Evolutionary conservation across 2,329 filamentous ascomycete genomes (phyloP).

Genomic region (Aspergillus brasiliensis): DNA sequence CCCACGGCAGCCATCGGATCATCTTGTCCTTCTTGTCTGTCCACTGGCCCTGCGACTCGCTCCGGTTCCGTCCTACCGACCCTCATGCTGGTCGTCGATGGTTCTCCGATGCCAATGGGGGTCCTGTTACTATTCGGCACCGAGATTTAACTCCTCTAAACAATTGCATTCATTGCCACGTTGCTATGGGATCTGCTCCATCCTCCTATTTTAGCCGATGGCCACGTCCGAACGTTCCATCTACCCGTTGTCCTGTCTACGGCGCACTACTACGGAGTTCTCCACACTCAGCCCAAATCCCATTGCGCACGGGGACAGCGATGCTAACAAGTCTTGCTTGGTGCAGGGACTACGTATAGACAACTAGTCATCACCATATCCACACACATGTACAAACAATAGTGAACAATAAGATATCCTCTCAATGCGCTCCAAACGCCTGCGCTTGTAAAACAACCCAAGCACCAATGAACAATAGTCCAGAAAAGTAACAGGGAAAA

Average conservation of each 20-base stretch:
- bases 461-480: constrained; percentile 14
- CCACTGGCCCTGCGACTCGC: not conserved
- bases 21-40: not conserved
- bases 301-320: constrained; percentile 4
- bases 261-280: not conserved
- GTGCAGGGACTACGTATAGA: not conserved
- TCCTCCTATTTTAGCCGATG: not conserved
- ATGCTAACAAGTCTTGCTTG: not conserved
- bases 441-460: constrained; percentile 30
- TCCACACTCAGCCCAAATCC: not conserved
- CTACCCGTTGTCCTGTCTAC: not conserved
- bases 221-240: not conserved
- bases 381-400: constrained; percentile 10
- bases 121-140: not conserved
- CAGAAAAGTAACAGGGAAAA: not conserved
- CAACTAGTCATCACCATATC: not conserved
- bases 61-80: not conserved
- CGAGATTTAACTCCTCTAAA: not conserved
- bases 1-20: constrained; percentile 14
- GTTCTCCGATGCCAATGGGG: not conserved
- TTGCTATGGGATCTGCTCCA: not conserved
- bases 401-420: not conserved
- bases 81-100: not conserved
- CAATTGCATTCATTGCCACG: not conserved
- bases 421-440: constrained; percentile 29